A percentile compares a stretch with the other conserved stretches of the same genome.
phyloP scores from a whole-genome alignment of 2,329 filamentous ascomycete species.

The Paraconiothyrium brasiliense region DNA sequence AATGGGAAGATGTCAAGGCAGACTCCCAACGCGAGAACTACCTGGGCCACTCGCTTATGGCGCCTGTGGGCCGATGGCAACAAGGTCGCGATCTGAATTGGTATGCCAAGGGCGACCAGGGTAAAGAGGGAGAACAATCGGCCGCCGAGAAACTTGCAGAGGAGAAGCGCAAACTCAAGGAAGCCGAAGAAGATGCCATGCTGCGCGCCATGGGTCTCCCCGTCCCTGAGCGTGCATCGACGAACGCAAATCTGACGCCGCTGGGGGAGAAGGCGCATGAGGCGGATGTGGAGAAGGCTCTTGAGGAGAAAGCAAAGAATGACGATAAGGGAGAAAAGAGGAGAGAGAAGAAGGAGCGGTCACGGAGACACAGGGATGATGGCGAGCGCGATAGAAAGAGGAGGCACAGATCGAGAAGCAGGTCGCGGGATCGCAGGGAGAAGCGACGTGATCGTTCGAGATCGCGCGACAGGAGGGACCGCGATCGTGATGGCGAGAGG shows the following conservation, averaged over 20 bases:
- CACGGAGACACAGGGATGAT: constrained; percentile 36
- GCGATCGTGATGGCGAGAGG: constrained; percentile 42
- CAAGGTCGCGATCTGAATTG: constrained; percentile 75
- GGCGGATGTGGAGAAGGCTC: constrained; percentile 64
- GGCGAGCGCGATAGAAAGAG: constrained; percentile 35
- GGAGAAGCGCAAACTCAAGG: constrained; percentile 83
- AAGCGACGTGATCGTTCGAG: constrained; percentile 41
- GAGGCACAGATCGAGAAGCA: constrained; percentile 38
- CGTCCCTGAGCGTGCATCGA: constrained; percentile 67
- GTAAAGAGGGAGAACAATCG: constrained; percentile 64
- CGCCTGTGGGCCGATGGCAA: constrained; percentile 91
- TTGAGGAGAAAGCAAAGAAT: constrained; percentile 59
- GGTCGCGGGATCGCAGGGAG: constrained; percentile 41
- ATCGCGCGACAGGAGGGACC: constrained; percentile 39
- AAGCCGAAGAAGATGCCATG: constrained; percentile 92
- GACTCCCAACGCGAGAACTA: constrained; percentile 89
- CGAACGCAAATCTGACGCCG: constrained; percentile 71
- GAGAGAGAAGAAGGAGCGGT: constrained; percentile 35
- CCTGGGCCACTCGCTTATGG: constrained; percentile 90
- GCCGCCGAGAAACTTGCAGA: constrained; percentile 67
- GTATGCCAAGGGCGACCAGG: constrained; percentile 69
- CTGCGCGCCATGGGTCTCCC: constrained; percentile 83
- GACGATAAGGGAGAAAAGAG: constrained; percentile 34
- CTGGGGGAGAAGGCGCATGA: constrained; percentile 63
- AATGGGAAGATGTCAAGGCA: constrained; percentile 91